Base-by-base conservation (phyloP, 768 basidiomycete genomes). In the Xerocomellus chrysenteron region DNA sequence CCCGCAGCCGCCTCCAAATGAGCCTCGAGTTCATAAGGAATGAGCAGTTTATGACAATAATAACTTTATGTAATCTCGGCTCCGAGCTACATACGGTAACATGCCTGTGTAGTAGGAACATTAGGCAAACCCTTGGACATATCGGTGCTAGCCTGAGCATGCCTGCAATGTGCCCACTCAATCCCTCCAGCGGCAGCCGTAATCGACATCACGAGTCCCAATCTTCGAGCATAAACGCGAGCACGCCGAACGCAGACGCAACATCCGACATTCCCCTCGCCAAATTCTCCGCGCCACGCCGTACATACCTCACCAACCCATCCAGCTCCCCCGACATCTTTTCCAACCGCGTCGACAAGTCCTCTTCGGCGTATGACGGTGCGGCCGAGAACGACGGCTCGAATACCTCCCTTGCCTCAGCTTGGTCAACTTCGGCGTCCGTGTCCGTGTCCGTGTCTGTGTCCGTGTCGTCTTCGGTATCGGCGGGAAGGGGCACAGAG, bases 211-310 rank as follows among this genome's bases (percentile, higher is more conserved):
- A 71, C 17, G 55, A 72, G 70, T 90, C 88, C 89, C 90, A 92
- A 66, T 90, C 90, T 51, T 92, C 87, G 56, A 93, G 73, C 41
- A 82, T 76, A 68, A 93, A 92, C 11, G 88, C 87, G 49, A 92
- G 74, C 33, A 89, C 78, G 2, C 82, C 86, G 66, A 90, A 92
- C 1, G 85, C 76, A 30, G 84, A 69, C 13, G 85, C 82, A 28
- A 78, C 82, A 50, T 85, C 84, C 17, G 78, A 78, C n/a, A 75
- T 68, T 1, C 86, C 84, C 40, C 81, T 81, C 13, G 86, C 86
- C 24, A 91, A 73, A 61, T 76, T 83, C 67, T 92, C 91, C 8
- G 85, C 82, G 0, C 87, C 86, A 30, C 88, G 74, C 43, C 87
- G 72, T 6, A 92, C 65, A 67, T 88, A 88, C 37, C 85, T 74